Evolutionary conservation across 305 asterid species (phyloP).

Genomic region (Solanum chacoense): DNA sequence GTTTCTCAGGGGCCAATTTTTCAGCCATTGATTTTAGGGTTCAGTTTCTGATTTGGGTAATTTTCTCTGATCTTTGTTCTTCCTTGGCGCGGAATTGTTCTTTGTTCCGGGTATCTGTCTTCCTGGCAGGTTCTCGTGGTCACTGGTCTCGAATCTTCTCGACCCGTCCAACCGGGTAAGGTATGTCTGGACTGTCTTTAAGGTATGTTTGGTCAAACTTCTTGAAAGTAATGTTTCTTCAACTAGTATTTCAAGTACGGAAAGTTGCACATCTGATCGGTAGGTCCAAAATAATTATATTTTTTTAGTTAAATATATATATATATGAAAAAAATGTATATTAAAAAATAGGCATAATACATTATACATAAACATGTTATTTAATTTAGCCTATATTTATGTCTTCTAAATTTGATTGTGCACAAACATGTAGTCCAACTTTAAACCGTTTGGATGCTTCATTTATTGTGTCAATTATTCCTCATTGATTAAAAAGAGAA

Average conservation of each 20-base stretch:
- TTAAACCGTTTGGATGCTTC: not conserved
- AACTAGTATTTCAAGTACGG: not conserved
- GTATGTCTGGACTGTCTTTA: not conserved
- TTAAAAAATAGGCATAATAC: not conserved
- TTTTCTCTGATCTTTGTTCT: not conserved
- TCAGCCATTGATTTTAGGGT: slow-evolving; percentile 39
- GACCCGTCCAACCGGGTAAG: not conserved
- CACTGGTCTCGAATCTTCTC: not conserved
- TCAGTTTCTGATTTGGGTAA: not conserved
- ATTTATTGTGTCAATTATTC: not conserved
- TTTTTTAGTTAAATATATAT: not conserved
- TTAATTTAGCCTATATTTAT: not conserved
- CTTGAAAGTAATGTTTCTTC: not conserved
- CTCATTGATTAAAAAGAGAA: not conserved
- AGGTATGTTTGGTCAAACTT: not conserved
- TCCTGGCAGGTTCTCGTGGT: not conserved
- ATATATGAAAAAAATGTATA: not conserved
- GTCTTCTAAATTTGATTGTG: not conserved
- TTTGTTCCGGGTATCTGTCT: not conserved
- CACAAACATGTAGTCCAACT: not conserved
- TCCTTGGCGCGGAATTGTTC: not conserved
- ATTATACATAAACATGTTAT: not conserved
- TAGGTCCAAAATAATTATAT: not conserved
- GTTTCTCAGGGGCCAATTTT: slow-evolving; percentile 82
- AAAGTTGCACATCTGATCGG: not conserved